Evolutionary conservation across 2,329 filamentous ascomycete genomes (phyloP).

Genomic region (Pyrenophora seminiperda): DNA sequence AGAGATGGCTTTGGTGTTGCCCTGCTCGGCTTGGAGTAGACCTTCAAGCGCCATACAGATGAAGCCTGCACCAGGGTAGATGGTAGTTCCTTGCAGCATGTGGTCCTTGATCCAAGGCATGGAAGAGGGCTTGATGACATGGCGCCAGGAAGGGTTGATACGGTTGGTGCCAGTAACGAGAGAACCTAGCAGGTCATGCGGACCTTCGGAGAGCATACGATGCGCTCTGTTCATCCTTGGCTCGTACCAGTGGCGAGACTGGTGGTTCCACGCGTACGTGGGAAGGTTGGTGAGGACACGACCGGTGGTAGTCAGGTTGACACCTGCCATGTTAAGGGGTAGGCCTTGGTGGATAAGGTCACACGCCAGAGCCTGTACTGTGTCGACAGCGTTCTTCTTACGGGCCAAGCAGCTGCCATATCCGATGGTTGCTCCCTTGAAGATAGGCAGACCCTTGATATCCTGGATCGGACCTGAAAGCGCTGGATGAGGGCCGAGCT

Average conservation of each 20-base stretch:
- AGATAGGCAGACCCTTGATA: background rate
- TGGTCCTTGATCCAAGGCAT: slow-evolving; percentile 1
- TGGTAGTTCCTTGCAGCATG: background rate
- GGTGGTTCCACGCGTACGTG: background rate
- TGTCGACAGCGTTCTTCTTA: slow-evolving; percentile 1
- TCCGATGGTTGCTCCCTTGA: background rate
- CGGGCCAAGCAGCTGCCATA: background rate
- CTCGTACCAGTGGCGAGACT: background rate
- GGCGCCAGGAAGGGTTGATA: background rate
- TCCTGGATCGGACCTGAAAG: background rate
- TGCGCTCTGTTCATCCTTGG: background rate
- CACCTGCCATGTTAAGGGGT: background rate
- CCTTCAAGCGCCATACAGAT: background rate
- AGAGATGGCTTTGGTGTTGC: background rate
- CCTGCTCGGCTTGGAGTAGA: background rate
- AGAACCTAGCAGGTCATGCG: background rate
- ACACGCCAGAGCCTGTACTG: background rate
- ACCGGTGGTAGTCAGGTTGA: background rate
- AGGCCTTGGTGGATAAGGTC: background rate
- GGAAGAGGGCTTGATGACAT: background rate
- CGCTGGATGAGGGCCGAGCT: background rate
- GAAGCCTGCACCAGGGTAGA: background rate
- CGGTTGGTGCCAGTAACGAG: background rate
- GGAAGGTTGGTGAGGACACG: background rate
- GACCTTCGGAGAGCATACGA: background rate